Conservation (phyloP, 164 flowering plant genomes). For the Pachysandra terminalis region DNA sequence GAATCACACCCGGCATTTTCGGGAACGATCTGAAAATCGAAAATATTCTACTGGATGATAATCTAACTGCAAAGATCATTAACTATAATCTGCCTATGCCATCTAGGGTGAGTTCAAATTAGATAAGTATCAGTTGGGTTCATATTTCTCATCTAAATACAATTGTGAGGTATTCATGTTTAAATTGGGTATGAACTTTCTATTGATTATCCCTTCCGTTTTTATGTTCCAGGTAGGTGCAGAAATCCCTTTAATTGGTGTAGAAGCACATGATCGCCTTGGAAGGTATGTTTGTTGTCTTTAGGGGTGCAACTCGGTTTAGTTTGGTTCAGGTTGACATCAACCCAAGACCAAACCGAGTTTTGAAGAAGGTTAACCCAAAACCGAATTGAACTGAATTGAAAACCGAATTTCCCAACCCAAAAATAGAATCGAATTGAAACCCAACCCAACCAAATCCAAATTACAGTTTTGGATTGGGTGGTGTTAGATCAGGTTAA, state of each 20-base stretch:
- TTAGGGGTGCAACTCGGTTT: slow-evolving; percentile 25
- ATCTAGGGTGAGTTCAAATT: slow-evolving; percentile 38
- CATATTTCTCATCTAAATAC: background rate
- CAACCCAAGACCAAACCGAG: too few species aligned
- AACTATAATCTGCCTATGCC: slow-evolving; percentile 58
- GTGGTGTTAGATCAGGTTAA: too few species aligned
- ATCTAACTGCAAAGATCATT: slow-evolving; percentile 63
- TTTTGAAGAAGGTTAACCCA: too few species aligned
- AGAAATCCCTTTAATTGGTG: slow-evolving; percentile 38
- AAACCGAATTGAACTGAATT: too few species aligned
- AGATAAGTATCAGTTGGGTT: background rate
- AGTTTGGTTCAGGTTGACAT: too few species aligned
- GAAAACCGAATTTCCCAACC: too few species aligned
- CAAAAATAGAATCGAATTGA: too few species aligned
- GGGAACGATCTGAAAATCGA: slow-evolving; percentile 65
- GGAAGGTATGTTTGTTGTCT: slow-evolving; percentile 29
- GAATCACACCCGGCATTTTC: slow-evolving; percentile 49
- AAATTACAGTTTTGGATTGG: too few species aligned
- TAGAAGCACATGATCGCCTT: slow-evolving; percentile 11
- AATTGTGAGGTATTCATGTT: too few species aligned
- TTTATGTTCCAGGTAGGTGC: slow-evolving; percentile 38
- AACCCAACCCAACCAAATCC: too few species aligned
- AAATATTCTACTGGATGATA: slow-evolving; percentile 65
- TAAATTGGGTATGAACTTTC: too few species aligned
- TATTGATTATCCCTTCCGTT: background rate